Base-by-base conservation (phyloP, 805 yeast species). In the Myxozyma neglecta region DNA sequence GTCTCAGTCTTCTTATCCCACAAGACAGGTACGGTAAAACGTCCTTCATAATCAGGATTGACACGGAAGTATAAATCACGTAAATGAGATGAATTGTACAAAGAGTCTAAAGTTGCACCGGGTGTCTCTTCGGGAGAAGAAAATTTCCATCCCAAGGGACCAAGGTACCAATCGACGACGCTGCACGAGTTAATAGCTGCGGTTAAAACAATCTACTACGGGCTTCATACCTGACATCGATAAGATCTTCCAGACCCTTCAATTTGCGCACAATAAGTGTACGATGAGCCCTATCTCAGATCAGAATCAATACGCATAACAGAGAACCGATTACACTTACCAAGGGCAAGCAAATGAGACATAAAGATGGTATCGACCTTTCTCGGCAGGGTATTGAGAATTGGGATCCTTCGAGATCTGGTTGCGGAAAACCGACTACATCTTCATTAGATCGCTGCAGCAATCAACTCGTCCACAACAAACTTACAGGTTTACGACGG, bases 331-430 rank as follows among this genome's bases (percentile, higher is more conserved):
- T 10, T 90, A 96, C 97, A 50, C 53, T 10, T 37, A 4, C 92
- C 97, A 93, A 3, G 98, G 98, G 76, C 98, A 93, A 1, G 97
- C 97, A 54, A 81, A 79, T 0, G 96, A 88, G 16, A 92, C 96
- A 70, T 90, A 93, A 54, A 93, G 81, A 76, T 92, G 97, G 72
- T 93, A 93, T 70, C 98, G 81, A 60, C 83, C 83, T 48, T 81
- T 80, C 70, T 90, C 97, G 1, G 98, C 89, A 13, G 85, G 79
- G 72, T 85, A 89, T 63, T 80, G 74, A 10, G 90, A 83, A 11
- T 85, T 89, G 97, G 84, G 79, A 34, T 77, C 76, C 1, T 81
- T 68, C 1, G 88, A 82, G 49, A 91, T 84, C 34, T 74, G 74
- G 70, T 87, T 83, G 71, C 96, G 80, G 74, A 90, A 90, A 18